phyloP scores from a whole-genome alignment of 1,139 yeast genomes.

The Geotrichum aggregatum region DNA sequence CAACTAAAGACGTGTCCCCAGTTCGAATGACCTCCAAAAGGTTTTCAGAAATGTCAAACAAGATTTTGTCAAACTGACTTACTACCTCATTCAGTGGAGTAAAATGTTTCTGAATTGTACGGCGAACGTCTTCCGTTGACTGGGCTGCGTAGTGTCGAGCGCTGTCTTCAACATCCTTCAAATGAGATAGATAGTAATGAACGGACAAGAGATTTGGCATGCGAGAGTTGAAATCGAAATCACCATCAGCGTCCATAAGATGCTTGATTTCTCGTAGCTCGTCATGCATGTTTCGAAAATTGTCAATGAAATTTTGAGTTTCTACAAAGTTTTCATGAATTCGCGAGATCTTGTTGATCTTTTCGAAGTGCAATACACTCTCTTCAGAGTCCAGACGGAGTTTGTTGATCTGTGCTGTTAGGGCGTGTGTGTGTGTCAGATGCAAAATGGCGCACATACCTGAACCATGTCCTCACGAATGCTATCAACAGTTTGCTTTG shows the following conservation, averaged over 20 bases:
- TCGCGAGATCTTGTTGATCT: constrained; percentile 58
- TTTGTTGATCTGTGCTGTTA: constrained; percentile 25
- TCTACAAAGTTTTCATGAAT: constrained; percentile 70
- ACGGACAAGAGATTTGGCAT: constrained; percentile 59
- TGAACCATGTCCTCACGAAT: constrained; percentile 35
- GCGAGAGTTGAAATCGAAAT: constrained; percentile 49
- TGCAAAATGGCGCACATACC: constrained; percentile 4
- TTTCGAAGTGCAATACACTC: constrained; percentile 48
- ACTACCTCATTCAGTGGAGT: constrained; percentile 49
- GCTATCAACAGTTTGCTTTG: constrained; percentile 32
- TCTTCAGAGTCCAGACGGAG: constrained; percentile 33
- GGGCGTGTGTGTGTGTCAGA: background rate
- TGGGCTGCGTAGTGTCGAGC: constrained; percentile 50
- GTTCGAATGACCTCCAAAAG: constrained; percentile 67
- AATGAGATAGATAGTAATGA: constrained; percentile 65
- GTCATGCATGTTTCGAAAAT: constrained; percentile 54
- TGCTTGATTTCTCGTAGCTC: constrained; percentile 50
- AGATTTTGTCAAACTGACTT: constrained; percentile 58
- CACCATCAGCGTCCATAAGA: constrained; percentile 53
- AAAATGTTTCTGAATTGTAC: constrained; percentile 61
- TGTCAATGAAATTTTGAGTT: constrained; percentile 61
- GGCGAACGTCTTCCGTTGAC: constrained; percentile 65
- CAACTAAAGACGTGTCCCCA: constrained; percentile 63
- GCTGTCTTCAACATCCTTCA: constrained; percentile 77
- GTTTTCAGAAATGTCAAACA: constrained; percentile 59